Base-by-base conservation (phyloP, 2,329 filamentous ascomycete genomes). In the Madurella fahalii region DNA sequence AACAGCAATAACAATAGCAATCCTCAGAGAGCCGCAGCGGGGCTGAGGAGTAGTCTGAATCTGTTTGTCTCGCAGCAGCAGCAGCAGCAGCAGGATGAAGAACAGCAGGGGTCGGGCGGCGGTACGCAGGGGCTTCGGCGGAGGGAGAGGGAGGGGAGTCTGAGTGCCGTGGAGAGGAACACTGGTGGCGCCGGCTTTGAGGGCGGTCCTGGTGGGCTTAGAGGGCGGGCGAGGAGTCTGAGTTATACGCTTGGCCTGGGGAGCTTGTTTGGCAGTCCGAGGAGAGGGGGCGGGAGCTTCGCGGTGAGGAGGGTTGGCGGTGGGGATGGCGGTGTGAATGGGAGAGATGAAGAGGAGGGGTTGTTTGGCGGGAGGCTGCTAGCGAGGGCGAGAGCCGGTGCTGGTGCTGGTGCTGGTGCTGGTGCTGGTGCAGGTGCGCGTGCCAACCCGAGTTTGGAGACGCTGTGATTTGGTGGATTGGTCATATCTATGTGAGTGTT, bases 211-310 rank as follows among this genome's bases (percentile, higher is more conserved):
- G 59, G 53, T 59, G 61, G 64, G 12, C 47, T 67, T 25, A 67
- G 69, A 8, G 66, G 67, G 8, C 64, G 72, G 44, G 69, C 72
- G 34, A 68, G 70, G 47, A 74, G 71, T 60, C 57, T 75, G 41
- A 73, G 72, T 53, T 68, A 68, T 49, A 70, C 71, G n/a, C 58
- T 75, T 3, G 70, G 69, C 4, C 34, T 37, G 9, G 34, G 34
- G 18, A 67, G 64, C 16, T 63, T 74, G 43, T 68, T 74, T 42
- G 20, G 16, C 17, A n/a, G 7, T 32, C 15, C 4, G 17, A 18
- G 37, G 8, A 16, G 9, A 13, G 12, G 17, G 25, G 37, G 4
- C 9, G 15, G 32, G 5, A 39, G 9, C 12, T 30, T 2, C 3
- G 13, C 8, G 7, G 30, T n/a, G 44, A 17, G 44, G 32, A 9